phyloP scores from a whole-genome alignment of 2,329 filamentous ascomycete species.

The Stagonosporopsis cucurbitacearum region DNA sequence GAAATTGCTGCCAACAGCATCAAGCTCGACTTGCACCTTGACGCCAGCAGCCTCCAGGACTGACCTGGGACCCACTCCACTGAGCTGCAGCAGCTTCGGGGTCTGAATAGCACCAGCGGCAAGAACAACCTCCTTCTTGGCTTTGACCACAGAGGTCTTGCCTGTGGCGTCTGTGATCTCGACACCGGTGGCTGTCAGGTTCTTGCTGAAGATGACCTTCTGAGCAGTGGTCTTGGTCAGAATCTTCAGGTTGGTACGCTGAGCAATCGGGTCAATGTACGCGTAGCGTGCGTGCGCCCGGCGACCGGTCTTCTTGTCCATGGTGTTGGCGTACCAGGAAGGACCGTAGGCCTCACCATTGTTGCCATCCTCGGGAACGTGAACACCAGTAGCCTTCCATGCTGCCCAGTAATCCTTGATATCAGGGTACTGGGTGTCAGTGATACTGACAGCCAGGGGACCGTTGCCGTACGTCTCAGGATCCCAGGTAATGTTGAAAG shows the following conservation, averaged over 20 bases:
- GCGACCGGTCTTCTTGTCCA: constrained; percentile 34
- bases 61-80: constrained; percentile 40
- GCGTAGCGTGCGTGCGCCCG: constrained; percentile 37
- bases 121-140: constrained; percentile 62
- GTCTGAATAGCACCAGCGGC: constrained; percentile 64
- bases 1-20: constrained; percentile 46
- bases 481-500: constrained; percentile 41
- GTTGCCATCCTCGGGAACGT: constrained; percentile 30
- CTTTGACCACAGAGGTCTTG: constrained; percentile 27
- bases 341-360: constrained; percentile 32
- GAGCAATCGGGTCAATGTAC: constrained; percentile 38
- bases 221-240: constrained; percentile 30
- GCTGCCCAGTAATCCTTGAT: constrained; percentile 34
- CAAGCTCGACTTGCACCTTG: constrained; percentile 33
- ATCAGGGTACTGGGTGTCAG: constrained; percentile 37
- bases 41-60: constrained; percentile 41
- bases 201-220: constrained; percentile 31
- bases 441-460: constrained; percentile 35
- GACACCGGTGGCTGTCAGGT: constrained; percentile 26
- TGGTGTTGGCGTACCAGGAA: constrained; percentile 36
- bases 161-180: constrained; percentile 24
- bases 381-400: constrained; percentile 31
- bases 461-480: constrained; percentile 30
- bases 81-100: constrained; percentile 57
- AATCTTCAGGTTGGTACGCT: constrained; percentile 35